Percentiles rank a stretch among this genome's conserved stretches.
phyloP scores from a whole-genome alignment of 306 rosid species.

The Astragalus membranaceus region DNA sequence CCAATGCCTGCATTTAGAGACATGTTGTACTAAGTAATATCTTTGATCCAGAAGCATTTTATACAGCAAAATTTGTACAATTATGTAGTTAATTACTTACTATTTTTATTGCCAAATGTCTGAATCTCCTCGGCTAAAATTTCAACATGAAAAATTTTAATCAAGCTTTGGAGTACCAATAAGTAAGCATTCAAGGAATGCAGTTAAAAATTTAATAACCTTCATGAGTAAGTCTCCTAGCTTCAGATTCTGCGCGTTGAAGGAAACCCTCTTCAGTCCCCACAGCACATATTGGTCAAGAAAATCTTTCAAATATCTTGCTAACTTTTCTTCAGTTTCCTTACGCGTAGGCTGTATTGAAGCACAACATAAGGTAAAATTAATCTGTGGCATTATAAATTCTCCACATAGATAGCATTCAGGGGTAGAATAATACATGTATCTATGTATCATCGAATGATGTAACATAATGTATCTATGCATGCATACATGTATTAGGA shows the following conservation, averaged over 20 bases:
- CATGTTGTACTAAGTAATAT: not conserved
- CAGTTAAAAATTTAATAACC: constrained; percentile 36
- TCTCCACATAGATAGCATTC: too few species aligned
- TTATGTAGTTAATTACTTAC: not conserved
- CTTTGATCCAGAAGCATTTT: not conserved
- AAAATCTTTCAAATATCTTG: constrained; percentile 46
- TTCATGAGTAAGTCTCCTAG: constrained; percentile 69
- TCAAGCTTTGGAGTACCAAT: not conserved
- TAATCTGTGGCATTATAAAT: too few species aligned
- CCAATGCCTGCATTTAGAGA: constrained; percentile 60
- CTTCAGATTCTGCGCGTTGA: constrained; percentile 71
- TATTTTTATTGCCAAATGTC: not conserved
- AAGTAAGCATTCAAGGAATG: not conserved
- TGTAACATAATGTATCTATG: too few species aligned
- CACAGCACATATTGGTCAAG: constrained; percentile 60
- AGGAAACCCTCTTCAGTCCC: constrained; percentile 70
- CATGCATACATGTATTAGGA: too few species aligned
- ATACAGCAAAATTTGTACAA: not conserved
- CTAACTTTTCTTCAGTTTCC: constrained; percentile 90
- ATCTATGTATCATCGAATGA: too few species aligned
- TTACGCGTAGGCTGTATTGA: constrained; percentile 60
- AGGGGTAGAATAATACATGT: too few species aligned
- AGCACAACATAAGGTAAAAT: not conserved
- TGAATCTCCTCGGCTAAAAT: not conserved
- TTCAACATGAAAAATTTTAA: not conserved